Percentiles rank a stretch among this genome's conserved stretches.
These are phyloP conservation scores for Dimargaris xerosporica DNA, from an alignment of 192 early-diverging fungal species.

Conservation along the genomic window DNA sequence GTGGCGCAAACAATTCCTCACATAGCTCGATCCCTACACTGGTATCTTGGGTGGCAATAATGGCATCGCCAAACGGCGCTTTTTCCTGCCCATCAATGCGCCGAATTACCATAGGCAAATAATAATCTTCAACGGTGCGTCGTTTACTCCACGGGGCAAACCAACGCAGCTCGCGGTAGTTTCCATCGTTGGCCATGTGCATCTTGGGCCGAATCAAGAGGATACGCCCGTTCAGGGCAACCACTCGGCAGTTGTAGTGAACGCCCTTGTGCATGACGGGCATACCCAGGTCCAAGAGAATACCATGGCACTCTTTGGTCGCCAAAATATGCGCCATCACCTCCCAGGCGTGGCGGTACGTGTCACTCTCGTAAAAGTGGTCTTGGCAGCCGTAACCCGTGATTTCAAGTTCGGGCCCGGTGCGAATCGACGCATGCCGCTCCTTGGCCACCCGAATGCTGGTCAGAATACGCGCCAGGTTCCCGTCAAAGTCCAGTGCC, in stretches of 20 bases:
- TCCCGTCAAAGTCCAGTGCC: slow-evolving; percentile 95
- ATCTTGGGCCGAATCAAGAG: slow-evolving; percentile 95
- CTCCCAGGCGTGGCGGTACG: slow-evolving; percentile 89
- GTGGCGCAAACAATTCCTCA: slow-evolving; percentile 93
- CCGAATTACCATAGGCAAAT: slow-evolving; percentile 68
- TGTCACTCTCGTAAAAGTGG: slow-evolving; percentile 95
- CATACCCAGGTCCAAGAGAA: slow-evolving; percentile 93
- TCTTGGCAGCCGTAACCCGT: slow-evolving; percentile 97
- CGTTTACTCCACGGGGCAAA: slow-evolving; percentile 72
- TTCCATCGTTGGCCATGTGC: slow-evolving; percentile 91
- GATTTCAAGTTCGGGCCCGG: slow-evolving; percentile 95
- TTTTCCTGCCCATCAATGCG: slow-evolving; percentile 57
- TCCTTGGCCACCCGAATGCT: slow-evolving; percentile 75
- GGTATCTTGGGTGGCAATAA: slow-evolving; percentile 69
- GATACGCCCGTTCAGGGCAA: slow-evolving; percentile 65
- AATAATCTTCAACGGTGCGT: slow-evolving; percentile 53
- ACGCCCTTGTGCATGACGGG: slow-evolving; percentile 80
- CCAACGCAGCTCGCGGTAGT: slow-evolving; percentile 93
- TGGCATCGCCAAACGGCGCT: slow-evolving; percentile 83
- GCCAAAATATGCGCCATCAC: slow-evolving; percentile 59
- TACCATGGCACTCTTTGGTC: slow-evolving; percentile 46
- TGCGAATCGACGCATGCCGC: slow-evolving; percentile 59
- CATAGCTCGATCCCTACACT: slow-evolving; percentile 89
- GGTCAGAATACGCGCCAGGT: slow-evolving; percentile 68
- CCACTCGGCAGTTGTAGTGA: slow-evolving; percentile 94